Conservation (phyloP, 2,329 filamentous ascomycete species). For the Cordyceps cicadae region DNA sequence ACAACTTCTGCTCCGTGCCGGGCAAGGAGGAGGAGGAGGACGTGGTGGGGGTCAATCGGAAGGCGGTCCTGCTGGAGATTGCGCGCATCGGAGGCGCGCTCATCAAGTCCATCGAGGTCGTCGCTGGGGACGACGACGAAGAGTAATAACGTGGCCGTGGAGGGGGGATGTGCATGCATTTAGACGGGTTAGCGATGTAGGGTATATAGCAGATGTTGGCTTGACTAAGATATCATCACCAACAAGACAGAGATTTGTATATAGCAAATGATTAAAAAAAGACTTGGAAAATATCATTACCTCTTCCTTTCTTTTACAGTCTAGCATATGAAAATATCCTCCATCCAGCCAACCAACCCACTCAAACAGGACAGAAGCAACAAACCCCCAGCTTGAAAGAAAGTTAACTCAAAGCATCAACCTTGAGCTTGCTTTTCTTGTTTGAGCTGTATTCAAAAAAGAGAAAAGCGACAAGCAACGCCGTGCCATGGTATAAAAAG, state of each 20-base stretch:
- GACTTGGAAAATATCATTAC: background rate
- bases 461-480: constrained; percentile 16
- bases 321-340: background rate
- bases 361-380: background rate
- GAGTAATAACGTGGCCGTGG: background rate
- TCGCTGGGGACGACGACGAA: constrained; percentile 5
- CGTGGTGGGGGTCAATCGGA: constrained; percentile 56
- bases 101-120: constrained; percentile 56
- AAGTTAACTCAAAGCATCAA: background rate
- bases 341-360: constrained; percentile 7
- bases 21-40: constrained; percentile 21
- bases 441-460: constrained; percentile 11
- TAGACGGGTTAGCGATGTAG: background rate
- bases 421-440: constrained; percentile 9
- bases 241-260: background rate
- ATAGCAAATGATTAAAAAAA: background rate
- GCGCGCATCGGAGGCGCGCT: constrained; percentile 58
- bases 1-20: constrained; percentile 36
- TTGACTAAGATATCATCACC: background rate
- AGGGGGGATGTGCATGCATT: background rate
- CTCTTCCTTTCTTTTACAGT: background rate
- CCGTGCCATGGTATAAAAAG: constrained; percentile 30
- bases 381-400: background rate
- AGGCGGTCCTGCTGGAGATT: constrained; percentile 64
- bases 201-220: background rate